Percentiles rank a stretch among this genome's conserved stretches.
Evolutionary conservation across 331 rosid species (phyloP).

Genomic region (Dryas integrifolia): DNA sequence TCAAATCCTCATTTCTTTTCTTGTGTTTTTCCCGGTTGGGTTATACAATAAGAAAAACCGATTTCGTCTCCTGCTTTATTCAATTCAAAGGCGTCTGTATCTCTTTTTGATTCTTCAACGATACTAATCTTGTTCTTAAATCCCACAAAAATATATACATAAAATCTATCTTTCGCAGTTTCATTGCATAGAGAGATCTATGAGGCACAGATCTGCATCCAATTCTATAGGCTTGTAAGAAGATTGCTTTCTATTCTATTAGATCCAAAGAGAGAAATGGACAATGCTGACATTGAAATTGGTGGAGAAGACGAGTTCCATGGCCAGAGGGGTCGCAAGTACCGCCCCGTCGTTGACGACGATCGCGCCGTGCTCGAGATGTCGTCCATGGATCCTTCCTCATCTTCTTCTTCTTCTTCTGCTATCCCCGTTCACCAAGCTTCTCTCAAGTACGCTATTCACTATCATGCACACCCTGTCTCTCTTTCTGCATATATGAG

Average conservation of each 20-base stretch:
- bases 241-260: background rate
- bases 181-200: background rate
- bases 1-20: background rate
- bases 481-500: background rate
- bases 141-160: background rate
- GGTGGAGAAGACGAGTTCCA: conserved; percentile 65
- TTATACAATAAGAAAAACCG: background rate
- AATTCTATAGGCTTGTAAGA: background rate
- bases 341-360: conserved; percentile 80
- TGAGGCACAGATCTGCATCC: conserved; percentile 5
- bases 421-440: conserved; percentile 40
- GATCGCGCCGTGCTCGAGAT: conserved; percentile 99
- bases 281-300: conserved; percentile 75
- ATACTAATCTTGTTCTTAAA: background rate
- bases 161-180: background rate
- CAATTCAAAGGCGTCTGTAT: conserved; percentile 35
- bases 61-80: conserved; percentile 1
- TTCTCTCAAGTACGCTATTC: conserved; percentile 52
- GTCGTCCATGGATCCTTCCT: conserved; percentile 85
- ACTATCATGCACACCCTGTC: background rate
- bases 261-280: conserved; percentile 42
- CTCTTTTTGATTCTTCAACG: background rate
- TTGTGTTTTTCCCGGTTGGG: background rate
- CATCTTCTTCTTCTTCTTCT: conserved; percentile 60
- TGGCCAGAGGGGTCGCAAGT: conserved; percentile 63